Percentiles rank a stretch among this genome's conserved stretches.
Evolutionary conservation across 257 asterid species (phyloP).

Genomic region (Nicotiana obtusifolia): DNA sequence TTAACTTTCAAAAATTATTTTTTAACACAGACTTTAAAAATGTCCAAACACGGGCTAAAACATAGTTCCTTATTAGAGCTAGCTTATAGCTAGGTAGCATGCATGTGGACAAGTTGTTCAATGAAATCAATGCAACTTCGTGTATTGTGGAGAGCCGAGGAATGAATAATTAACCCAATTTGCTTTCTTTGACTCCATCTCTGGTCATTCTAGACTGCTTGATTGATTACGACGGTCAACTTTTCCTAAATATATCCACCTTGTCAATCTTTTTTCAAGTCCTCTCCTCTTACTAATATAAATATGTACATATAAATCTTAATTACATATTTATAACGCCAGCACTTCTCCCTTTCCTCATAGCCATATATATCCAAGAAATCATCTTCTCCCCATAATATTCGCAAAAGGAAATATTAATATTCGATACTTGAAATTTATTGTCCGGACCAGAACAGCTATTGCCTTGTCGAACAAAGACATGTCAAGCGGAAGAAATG

Average conservation of each 20-base stretch:
- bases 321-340: background rate
- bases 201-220: slow-evolving; percentile 5
- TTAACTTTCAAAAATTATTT: no score
- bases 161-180: background rate
- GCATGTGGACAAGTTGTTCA: background rate
- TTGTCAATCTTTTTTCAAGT: background rate
- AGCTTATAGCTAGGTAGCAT: no score
- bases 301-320: background rate
- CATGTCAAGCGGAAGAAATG: background rate
- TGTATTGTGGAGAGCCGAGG: no score
- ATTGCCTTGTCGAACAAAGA: background rate
- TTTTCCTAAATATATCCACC: background rate
- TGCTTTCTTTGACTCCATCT: background rate
- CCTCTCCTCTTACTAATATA: background rate
- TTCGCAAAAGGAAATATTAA: no score
- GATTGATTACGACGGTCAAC: background rate
- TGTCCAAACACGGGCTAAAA: no score
- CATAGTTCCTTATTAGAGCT: no score
- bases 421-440: background rate
- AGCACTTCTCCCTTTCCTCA: background rate
- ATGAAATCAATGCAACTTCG: background rate
- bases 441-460: background rate
- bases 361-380: background rate
- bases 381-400: no score
- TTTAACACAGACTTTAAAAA: no score